A percentile compares a stretch with the other conserved stretches of the same genome.
Conservation (phyloP, 805 yeast genomes). For the Cyberlindnera bimundalis region DNA sequence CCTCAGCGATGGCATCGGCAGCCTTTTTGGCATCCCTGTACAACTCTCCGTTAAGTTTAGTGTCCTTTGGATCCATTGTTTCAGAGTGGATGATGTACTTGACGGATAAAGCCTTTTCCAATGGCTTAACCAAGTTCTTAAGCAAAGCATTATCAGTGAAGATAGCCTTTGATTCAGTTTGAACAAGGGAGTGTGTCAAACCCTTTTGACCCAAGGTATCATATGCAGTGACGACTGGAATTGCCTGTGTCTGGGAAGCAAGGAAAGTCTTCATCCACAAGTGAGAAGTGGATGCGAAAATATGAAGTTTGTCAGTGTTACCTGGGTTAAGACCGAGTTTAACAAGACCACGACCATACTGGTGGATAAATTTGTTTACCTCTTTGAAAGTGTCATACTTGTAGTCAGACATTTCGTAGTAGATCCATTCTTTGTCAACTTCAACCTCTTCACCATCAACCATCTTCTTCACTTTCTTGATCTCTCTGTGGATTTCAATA, state of each 20-base stretch:
- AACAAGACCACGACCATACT: conserved; percentile 72
- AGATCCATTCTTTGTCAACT: conserved; percentile 85
- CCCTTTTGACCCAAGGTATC: conserved; percentile 92
- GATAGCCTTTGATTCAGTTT: conserved; percentile 75
- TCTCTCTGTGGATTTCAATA: conserved; percentile 70
- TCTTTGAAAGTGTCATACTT: conserved; percentile 60
- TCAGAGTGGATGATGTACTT: conserved; percentile 72
- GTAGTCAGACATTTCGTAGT: conserved; percentile 75
- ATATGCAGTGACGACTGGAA: conserved; percentile 93
- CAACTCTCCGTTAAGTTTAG: conserved; percentile 57
- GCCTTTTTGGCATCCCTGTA: conserved; percentile 58
- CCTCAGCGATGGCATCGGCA: conserved; percentile 51
- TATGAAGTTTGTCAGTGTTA: conserved; percentile 62
- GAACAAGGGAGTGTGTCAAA: conserved; percentile 76
- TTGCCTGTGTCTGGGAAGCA: conserved; percentile 72
- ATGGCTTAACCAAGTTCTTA: conserved; percentile 63
- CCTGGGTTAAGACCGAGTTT: conserved; percentile 67
- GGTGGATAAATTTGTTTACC: conserved; percentile 44
- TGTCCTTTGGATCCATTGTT: conserved; percentile 55
- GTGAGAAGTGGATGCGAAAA: conserved; percentile 84
- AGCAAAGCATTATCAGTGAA: conserved; percentile 82
- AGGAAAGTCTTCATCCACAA: conserved; percentile 88
- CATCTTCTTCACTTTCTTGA: conserved; percentile 65
- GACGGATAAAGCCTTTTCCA: conserved; percentile 57
- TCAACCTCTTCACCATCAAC: conserved; percentile 71